Evolutionary conservation across 2,329 filamentous ascomycete genomes (phyloP).

Genomic region (Drechmeria coniospora): DNA sequence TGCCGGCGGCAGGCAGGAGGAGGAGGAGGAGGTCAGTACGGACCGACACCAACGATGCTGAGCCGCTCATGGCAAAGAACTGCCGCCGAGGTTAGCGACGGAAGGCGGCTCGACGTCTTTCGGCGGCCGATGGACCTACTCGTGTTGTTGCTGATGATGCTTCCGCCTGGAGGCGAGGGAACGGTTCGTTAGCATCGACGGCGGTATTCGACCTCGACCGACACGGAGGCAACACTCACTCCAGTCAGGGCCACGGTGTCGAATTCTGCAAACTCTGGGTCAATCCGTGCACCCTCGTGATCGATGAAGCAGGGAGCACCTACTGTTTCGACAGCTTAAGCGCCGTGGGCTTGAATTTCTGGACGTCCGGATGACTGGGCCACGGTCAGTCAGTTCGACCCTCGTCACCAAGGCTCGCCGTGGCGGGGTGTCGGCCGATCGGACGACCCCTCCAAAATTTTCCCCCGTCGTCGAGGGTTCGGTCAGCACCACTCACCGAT

Average conservation of each 20-base stretch:
- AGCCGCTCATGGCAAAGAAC: slow-evolving; percentile 95
- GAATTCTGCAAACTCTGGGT: slow-evolving; percentile 42
- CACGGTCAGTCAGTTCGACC: slow-evolving; percentile 5
- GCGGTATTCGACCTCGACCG: too few relatives aligned
- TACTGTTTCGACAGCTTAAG: slow-evolving; percentile 90
- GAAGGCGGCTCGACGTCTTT: not conserved
- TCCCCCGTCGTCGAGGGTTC: not conserved
- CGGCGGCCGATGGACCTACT: slow-evolving; percentile 40
- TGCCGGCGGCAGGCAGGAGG: not conserved
- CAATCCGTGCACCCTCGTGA: slow-evolving; percentile 2
- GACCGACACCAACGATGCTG: slow-evolving; percentile 93
- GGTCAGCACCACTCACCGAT: slow-evolving; percentile 45
- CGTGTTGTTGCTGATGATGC: slow-evolving; percentile 76
- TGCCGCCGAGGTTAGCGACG: slow-evolving; percentile 22
- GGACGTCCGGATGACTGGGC: slow-evolving; percentile 72
- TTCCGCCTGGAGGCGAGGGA: slow-evolving; percentile 54
- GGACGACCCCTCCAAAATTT: slow-evolving; percentile 15
- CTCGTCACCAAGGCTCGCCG: slow-evolving; percentile 3
- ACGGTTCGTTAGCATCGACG: slow-evolving; percentile 1
- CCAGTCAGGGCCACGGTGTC: slow-evolving; percentile 97
- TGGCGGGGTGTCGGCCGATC: slow-evolving; percentile 15
- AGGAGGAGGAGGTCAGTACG: slow-evolving; percentile 19
- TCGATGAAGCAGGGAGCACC: slow-evolving; percentile 21
- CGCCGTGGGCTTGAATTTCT: slow-evolving; percentile 90
- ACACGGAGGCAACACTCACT: slow-evolving; percentile 52